Percentiles rank a stretch among this genome's conserved stretches.
Conservation (phyloP, 83 land plant species). For the Isoetes engelmannii region DNA sequence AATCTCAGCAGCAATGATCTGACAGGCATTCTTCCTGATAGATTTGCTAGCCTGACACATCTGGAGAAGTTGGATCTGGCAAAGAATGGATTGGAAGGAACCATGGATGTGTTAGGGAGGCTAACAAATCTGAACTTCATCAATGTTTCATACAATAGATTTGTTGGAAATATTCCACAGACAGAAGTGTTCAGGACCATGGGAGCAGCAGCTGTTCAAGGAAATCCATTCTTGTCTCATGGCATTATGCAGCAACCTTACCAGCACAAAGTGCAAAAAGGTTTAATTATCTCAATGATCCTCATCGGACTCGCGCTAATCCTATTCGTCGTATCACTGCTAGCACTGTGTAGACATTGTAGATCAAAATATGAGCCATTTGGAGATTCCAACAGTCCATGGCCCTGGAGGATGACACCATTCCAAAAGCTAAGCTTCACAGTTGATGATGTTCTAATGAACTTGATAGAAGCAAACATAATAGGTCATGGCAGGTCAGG, state of each 20-base stretch:
- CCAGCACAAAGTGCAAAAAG: no score
- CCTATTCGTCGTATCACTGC: not conserved
- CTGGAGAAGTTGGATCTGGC: slow-evolving; percentile 43
- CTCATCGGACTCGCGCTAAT: not conserved
- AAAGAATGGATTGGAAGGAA: slow-evolving; percentile 39
- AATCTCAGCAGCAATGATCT: slow-evolving; percentile 41
- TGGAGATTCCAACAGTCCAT: slow-evolving; percentile 7
- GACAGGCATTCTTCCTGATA: slow-evolving; percentile 34
- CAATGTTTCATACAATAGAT: slow-evolving; percentile 42
- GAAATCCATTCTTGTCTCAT: slow-evolving; percentile 18
- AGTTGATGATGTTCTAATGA: slow-evolving; percentile 62
- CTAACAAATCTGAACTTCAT: slow-evolving; percentile 37
- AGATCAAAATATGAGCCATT: not conserved
- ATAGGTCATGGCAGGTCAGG: slow-evolving; percentile 91
- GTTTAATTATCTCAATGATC: not conserved
- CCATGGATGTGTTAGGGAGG: slow-evolving; percentile 16
- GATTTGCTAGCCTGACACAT: slow-evolving; percentile 26
- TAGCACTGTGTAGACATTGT: not conserved
- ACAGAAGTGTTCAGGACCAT: slow-evolving; percentile 33
- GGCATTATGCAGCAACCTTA: not conserved
- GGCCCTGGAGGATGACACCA: slow-evolving; percentile 80
- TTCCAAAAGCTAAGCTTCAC: slow-evolving; percentile 73
- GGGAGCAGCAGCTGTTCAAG: slow-evolving; percentile 20
- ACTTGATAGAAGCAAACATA: slow-evolving; percentile 59
- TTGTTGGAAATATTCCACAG: slow-evolving; percentile 36